Percentiles rank a stretch among this genome's conserved stretches.
These are phyloP conservation scores for Hypomontagnella submonticulosa DNA, from an alignment of 495 filamentous ascomycete species.

Conservation along the genomic window DNA sequence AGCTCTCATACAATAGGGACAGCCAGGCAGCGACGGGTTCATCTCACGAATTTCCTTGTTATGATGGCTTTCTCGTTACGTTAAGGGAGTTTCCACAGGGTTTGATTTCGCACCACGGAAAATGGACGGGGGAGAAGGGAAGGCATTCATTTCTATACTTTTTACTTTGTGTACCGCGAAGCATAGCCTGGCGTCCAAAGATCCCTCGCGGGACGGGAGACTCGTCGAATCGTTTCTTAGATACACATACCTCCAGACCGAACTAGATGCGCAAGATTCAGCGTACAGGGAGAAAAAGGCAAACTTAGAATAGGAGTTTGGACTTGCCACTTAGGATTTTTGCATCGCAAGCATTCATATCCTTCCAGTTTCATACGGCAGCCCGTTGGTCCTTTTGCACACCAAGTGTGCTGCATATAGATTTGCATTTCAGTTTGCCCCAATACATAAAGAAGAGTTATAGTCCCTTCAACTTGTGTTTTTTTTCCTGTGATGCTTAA, in stretches of 20 bases:
- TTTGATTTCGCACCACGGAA: constrained; percentile 13
- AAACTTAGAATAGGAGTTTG: constrained; percentile 28
- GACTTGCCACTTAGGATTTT: constrained; percentile 13
- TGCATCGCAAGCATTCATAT: constrained; percentile 16
- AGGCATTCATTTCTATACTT: constrained; percentile 16
- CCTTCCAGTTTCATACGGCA: constrained; percentile 3
- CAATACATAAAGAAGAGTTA: constrained; percentile 28
- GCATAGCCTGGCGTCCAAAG: constrained; percentile 39
- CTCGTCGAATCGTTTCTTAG: constrained; percentile 12
- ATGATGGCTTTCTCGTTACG: constrained; percentile 20
- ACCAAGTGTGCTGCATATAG: constrained; percentile 27
- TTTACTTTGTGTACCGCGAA: constrained; percentile 36
- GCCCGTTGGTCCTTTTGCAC: constrained; percentile 4
- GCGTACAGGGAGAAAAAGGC: constrained; percentile 13
- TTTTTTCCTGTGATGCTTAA: no score
- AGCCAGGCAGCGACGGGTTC: background rate
- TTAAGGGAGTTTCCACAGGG: constrained; percentile 5
- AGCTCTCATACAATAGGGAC: background rate
- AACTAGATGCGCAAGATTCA: constrained; percentile 17
- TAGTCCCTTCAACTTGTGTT: background rate
- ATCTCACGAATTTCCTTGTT: constrained; percentile 38
- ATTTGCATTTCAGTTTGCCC: constrained; percentile 10
- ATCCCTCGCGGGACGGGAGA: constrained; percentile 33
- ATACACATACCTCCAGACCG: constrained; percentile 9
- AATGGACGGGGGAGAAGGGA: constrained; percentile 11